Evolutionary conservation across 495 filamentous ascomycete species (phyloP).

Genomic region (Neurospora sp.): DNA sequence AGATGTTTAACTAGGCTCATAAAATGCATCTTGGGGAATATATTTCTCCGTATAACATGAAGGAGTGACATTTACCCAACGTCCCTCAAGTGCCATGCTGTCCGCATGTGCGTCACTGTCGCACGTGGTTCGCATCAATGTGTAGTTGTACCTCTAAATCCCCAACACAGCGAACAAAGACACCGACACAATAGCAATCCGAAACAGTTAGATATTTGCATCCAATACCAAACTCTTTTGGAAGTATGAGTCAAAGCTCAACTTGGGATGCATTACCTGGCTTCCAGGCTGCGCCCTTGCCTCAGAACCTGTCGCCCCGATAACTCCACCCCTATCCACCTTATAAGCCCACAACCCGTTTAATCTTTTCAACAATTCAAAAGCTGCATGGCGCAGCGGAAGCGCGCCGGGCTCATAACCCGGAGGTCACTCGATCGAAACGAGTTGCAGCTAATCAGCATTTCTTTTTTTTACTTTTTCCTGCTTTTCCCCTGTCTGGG

Average conservation of each 20-base stretch:
- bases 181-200: neutral
- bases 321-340: neutral
- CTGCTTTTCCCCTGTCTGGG: neutral
- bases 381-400: constrained; percentile 14
- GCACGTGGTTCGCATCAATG: neutral
- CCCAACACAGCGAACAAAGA: neutral
- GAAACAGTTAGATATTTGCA: neutral
- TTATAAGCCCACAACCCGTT: neutral
- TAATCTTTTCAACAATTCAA: neutral
- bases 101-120: neutral
- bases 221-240: neutral
- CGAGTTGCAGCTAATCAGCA: constrained; percentile 10
- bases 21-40: too few relatives aligned
- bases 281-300: neutral
- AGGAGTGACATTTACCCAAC: neutral
- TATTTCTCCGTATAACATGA: too few relatives aligned
- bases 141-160: neutral
- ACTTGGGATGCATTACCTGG: neutral
- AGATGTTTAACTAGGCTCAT: neutral
- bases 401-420: constrained; percentile 18
- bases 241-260: neutral
- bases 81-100: neutral
- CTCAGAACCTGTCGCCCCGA: neutral
- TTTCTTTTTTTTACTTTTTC: neutral
- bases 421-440: constrained; percentile 17